Percentiles rank a stretch among this genome's conserved stretches.
Conservation (phyloP, 305 asterid genomes). For the Andrographis paniculata region DNA sequence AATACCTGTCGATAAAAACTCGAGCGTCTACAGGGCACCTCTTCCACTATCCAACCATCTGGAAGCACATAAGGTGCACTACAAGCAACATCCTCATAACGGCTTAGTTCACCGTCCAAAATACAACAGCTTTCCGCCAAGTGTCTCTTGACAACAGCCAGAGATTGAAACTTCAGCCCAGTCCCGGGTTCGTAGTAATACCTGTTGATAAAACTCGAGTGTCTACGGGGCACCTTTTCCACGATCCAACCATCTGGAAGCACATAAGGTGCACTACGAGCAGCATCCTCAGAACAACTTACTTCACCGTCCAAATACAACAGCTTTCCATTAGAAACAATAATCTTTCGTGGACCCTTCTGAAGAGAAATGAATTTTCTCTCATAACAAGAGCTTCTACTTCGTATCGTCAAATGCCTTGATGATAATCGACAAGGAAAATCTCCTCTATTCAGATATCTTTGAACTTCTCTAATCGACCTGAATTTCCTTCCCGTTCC, state of each 20-base stretch:
- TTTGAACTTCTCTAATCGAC: constrained; percentile 42
- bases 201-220: constrained; percentile 30
- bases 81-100: constrained; percentile 16
- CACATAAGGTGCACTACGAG: constrained; percentile 19
- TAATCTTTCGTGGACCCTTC: constrained; percentile 22
- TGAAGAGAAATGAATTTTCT: no score
- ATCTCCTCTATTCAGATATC: constrained; percentile 39
- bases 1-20: constrained; percentile 45
- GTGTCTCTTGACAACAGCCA: no score
- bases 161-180: no score
- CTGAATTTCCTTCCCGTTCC: constrained; percentile 63
- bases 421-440: constrained; percentile 10
- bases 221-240: constrained; percentile 59
- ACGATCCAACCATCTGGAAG: constrained; percentile 87
- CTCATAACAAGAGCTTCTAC: no score
- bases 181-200: no score
- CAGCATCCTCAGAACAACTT: constrained; percentile 13
- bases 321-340: constrained; percentile 50
- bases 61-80: constrained; percentile 15
- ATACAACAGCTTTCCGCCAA: constrained; percentile 45
- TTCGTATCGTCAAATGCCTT: no score
- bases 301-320: constrained; percentile 26
- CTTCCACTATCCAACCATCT: constrained; percentile 86
- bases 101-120: constrained; percentile 21
- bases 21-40: constrained; percentile 43